A percentile compares a stretch with the other conserved stretches of the same genome.
Conservation (phyloP, 1,284 basidiomycete species). For the Exsudoporus floridanus region DNA sequence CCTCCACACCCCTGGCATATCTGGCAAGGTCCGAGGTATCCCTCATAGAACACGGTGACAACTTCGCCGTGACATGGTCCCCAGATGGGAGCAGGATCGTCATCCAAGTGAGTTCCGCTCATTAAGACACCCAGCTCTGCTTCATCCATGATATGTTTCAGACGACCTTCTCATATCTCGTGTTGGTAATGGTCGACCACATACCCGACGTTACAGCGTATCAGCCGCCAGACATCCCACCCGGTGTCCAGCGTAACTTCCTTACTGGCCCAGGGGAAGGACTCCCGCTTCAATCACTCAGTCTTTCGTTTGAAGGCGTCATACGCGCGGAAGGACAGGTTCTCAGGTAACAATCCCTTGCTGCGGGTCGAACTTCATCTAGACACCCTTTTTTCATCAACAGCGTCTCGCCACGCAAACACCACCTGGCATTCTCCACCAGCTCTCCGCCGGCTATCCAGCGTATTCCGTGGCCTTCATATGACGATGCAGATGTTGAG, state of each 20-base stretch:
- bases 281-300: constrained; percentile 60
- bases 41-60: constrained; percentile 79
- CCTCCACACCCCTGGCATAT: constrained; percentile 73
- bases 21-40: constrained; percentile 75
- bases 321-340: constrained; percentile 76
- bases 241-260: constrained; percentile 63
- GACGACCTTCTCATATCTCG: constrained; percentile 78
- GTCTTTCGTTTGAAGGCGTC: constrained; percentile 78
- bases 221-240: constrained; percentile 50
- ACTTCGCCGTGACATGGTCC: constrained; percentile 73
- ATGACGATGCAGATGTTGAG: constrained; percentile 42
- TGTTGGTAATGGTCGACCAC: constrained; percentile 70
- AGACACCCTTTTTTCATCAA: neutral
- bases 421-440: constrained; percentile 72
- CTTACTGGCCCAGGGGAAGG: constrained; percentile 79
- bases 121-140: constrained; percentile 1
- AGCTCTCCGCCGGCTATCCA: constrained; percentile 69
- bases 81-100: constrained; percentile 76
- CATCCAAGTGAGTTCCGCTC: constrained; percentile 61
- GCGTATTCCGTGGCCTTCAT: constrained; percentile 75
- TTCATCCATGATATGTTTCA: constrained; percentile 27
- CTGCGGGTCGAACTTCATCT: constrained; percentile 1
- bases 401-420: constrained; percentile 71
- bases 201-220: constrained; percentile 58
- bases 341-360: constrained; percentile 49